Conservation (phyloP, 768 basidiomycete genomes). For the Phlebiopsis flavidoalba region DNA sequence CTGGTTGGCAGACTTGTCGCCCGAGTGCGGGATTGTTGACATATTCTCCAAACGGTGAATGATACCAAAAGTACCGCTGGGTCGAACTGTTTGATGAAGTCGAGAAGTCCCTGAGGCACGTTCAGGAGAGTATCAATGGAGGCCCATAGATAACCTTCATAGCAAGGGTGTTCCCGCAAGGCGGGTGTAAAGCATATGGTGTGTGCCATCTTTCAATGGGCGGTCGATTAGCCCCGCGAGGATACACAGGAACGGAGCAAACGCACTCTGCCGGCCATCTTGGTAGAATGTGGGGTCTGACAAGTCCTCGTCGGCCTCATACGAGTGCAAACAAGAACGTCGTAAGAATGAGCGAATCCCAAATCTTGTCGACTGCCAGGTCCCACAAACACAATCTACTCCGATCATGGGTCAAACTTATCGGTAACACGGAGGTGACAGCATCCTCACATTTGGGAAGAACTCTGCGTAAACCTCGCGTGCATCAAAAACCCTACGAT, state of each 20-base stretch:
- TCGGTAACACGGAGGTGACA: background rate
- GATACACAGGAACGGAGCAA: background rate
- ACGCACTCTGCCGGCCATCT: constrained; percentile 40
- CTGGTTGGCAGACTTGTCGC: constrained; percentile 13
- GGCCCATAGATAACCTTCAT: constrained; percentile 48
- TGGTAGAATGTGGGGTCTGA: constrained; percentile 30
- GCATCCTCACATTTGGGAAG: constrained; percentile 41
- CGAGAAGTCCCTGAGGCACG: constrained; percentile 42
- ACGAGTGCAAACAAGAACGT: constrained; percentile 45
- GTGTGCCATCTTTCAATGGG: constrained; percentile 37
- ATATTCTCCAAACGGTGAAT: constrained; percentile 40
- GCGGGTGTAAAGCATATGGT: constrained; percentile 47
- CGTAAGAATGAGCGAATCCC: constrained; percentile 45
- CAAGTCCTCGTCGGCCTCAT: constrained; percentile 39
- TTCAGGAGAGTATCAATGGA: constrained; percentile 49
- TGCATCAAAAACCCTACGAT: no score
- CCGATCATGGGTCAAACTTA: background rate
- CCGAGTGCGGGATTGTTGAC: constrained; percentile 36
- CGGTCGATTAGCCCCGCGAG: background rate
- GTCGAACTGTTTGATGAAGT: constrained; percentile 40
- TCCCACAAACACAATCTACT: constrained; percentile 45
- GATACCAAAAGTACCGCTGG: constrained; percentile 45
- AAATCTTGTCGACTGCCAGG: constrained; percentile 40
- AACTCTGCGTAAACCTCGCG: constrained; percentile 40
- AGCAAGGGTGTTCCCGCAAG: constrained; percentile 37